A percentile compares a stretch with the other conserved stretches of the same genome.
phyloP scores from a whole-genome alignment of 164 flowering plant genomes.

The Aristolochia fimbriata region DNA sequence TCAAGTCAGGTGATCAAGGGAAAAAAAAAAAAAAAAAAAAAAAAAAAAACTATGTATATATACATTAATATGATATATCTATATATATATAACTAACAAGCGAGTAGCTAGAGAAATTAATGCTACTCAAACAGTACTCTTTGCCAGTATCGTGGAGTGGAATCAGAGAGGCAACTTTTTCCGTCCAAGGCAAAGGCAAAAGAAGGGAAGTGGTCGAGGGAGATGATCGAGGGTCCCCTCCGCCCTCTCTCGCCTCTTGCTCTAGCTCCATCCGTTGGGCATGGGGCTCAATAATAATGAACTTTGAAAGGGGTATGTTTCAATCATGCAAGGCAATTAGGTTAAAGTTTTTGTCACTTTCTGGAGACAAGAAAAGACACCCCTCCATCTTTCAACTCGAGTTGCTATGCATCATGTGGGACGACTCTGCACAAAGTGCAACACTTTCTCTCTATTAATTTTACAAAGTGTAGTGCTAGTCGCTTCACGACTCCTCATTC shows the following conservation, averaged over 20 bases:
- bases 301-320: not conserved
- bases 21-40: no score
- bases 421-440: conserved; percentile 2
- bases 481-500: no score
- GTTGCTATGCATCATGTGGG: not conserved
- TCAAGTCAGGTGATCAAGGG: no score
- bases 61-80: no score
- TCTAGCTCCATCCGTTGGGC: not conserved
- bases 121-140: not conserved
- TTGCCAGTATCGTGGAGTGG: not conserved
- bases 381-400: not conserved
- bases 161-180: not conserved
- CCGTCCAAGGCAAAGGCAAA: not conserved
- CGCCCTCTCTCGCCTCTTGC: not conserved
- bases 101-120: not conserved
- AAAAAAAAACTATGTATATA: no score
- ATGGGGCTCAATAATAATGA: conserved; percentile 1
- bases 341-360: conserved; percentile 3
- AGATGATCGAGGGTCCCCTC: not conserved
- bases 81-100: not conserved
- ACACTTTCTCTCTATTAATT: no score
- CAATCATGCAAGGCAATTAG: conserved; percentile 4
- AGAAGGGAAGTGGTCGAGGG: not conserved
- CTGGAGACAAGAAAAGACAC: conserved; percentile 5
- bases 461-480: no score